Evolutionary conservation across 495 filamentous ascomycete genomes (phyloP), one percentile per base, ranked within the genome.

Genomic region (Talaromyces adpressus): DNA sequence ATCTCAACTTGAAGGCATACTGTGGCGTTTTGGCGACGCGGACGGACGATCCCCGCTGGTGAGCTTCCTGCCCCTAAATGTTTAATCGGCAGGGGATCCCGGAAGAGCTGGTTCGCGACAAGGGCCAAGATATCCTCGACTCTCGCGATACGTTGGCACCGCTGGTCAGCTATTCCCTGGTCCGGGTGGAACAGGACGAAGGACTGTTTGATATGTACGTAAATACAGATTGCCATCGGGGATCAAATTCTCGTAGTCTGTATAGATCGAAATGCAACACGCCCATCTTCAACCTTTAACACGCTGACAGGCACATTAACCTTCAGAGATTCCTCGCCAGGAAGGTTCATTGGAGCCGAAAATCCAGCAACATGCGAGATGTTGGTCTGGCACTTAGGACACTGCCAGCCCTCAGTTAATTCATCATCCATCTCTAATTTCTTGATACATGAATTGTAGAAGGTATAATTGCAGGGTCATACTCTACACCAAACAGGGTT

Each of bases 221-320:
- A n/a, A n/a, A n/a, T n/a, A n/a, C n/a, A n/a, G n/a, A n/a, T n/a
- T n/a, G n/a, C n/a, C n/a, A n/a, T n/a, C n/a, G n/a, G n/a, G n/a
- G n/a, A n/a, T n/a, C n/a, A 54, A 14, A 54, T 27, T 16, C 22
- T 78, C 75, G 45, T 54, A 54, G 51, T 29, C 51, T 14, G 51
- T 29, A 54, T 29, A 9, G 45, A 49, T 3, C 45, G 45, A 20
- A 49, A 49, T 3, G 45, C 45, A 49, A 49, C 45, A 20, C 45
- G 45, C 45, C 45, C 45, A 49, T 49, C 45, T 20, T 49, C 45
- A 49, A 49, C 45, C 45, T 49, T 49, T 18, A 49, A 18, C n/a
- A 49, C n/a, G n/a, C 8, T 18, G 1, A 49, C 6, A 6, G 18
- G 18, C 5, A 49, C 45, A 49, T 49, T 49, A 8, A 49, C 45